phyloP scores from a whole-genome alignment of 306 rosid genomes.

The Castanopsis chinensis region DNA sequence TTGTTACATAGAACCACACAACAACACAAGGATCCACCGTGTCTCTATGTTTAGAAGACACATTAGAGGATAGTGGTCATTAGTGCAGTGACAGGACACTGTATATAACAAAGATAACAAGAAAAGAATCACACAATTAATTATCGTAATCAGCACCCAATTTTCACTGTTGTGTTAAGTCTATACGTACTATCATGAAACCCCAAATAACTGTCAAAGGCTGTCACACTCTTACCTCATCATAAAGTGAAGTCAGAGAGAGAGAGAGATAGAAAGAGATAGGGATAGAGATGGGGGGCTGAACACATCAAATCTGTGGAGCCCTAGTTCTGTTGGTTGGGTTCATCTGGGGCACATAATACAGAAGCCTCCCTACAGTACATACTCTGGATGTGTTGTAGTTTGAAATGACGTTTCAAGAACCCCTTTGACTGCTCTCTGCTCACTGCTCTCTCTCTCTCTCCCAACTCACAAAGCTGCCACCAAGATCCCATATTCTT shows the following conservation, averaged over 20 bases:
- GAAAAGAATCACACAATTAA: slow-evolving; percentile 39
- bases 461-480: slow-evolving; percentile 36
- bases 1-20: neutral
- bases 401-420: slow-evolving; percentile 68
- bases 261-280: neutral
- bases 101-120: slow-evolving; percentile 29
- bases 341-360: slow-evolving; percentile 21
- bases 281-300: too few relatives aligned
- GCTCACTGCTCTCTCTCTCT: neutral
- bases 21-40: slow-evolving; percentile 44
- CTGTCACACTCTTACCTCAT: slow-evolving; percentile 8
- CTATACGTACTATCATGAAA: slow-evolving; percentile 9
- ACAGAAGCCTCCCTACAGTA: slow-evolving; percentile 39
- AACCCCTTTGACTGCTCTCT: slow-evolving; percentile 12
- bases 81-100: slow-evolving; percentile 45
- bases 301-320: slow-evolving; percentile 26
- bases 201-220: slow-evolving; percentile 31
- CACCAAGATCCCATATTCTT: slow-evolving; percentile 45
- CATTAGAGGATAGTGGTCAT: slow-evolving; percentile 26
- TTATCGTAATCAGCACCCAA: slow-evolving; percentile 31
- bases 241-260: neutral
- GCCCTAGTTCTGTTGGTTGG: slow-evolving; percentile 37
- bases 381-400: slow-evolving; percentile 37
- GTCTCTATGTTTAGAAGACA: slow-evolving; percentile 26
- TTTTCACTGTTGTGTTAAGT: slow-evolving; percentile 22